Evolutionary conservation across 768 basidiomycete species (phyloP).

Genomic region (Boletellus emodensis): DNA sequence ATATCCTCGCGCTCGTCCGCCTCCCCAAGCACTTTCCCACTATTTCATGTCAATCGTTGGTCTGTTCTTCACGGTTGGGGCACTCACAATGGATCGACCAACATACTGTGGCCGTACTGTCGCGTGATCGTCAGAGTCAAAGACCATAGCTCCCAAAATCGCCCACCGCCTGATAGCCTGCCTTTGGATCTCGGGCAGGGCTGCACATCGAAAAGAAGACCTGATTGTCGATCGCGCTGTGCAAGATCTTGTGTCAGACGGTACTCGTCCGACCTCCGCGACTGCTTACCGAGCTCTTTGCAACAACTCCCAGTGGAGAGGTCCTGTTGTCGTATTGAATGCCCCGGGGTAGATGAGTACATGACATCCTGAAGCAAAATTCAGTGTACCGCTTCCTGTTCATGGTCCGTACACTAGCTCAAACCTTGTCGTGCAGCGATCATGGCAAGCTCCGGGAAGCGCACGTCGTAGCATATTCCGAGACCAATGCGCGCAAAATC

Average conservation of each 20-base stretch:
- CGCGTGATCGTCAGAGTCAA: background rate
- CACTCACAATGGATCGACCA: conserved; percentile 84
- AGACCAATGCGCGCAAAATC: conserved; percentile 97
- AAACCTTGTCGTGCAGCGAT: conserved; percentile 81
- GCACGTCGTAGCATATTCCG: conserved; percentile 94
- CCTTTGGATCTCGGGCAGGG: conserved; percentile 79
- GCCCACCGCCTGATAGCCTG: conserved; percentile 84
- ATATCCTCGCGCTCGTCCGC: conserved; percentile 78
- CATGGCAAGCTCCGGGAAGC: conserved; percentile 93
- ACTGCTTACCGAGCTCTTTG: conserved; percentile 68
- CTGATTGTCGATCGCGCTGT: conserved; percentile 93
- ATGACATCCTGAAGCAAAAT: conserved; percentile 60
- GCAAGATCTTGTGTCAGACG: conserved; percentile 8
- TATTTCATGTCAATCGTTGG: conserved; percentile 30
- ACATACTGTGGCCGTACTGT: conserved; percentile 88
- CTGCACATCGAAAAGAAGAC: conserved; percentile 96
- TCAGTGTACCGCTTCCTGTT: background rate
- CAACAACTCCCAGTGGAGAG: conserved; percentile 92
- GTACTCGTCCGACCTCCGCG: background rate
- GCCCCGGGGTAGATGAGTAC: conserved; percentile 90
- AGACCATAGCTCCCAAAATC: background rate
- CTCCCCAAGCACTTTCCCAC: conserved; percentile 71
- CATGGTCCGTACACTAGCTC: conserved; percentile 5
- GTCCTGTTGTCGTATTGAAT: conserved; percentile 95
- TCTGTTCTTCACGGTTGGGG: background rate